Evolutionary conservation across 306 rosid genomes (phyloP), one percentile per base, ranked within the genome.

Genomic region (Myrica gale): DNA sequence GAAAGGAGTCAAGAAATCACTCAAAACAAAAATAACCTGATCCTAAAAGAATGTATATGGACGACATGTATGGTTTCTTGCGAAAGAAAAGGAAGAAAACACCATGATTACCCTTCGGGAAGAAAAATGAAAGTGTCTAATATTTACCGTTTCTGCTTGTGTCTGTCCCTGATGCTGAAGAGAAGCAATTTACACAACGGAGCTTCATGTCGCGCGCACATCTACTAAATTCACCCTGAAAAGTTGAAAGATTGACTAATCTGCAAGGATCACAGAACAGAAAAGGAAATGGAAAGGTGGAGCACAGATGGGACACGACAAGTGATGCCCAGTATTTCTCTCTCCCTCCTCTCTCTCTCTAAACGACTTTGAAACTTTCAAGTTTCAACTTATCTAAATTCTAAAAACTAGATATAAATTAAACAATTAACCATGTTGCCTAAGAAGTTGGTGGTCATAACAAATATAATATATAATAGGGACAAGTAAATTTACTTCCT

Each of bases 121-220:
- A 46, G n/a, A 13, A 3, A 12, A 45, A 46, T 7, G 6, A 57
- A 9, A 6, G 21, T 48, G 11, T 23, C n/a, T 6, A 8, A 73
- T 17, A 4, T 7, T 54, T 78, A 89, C 94, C 90, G 16, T 58
- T 75, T 16, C 70, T 37, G 73, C 72, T 52, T 55, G 55, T 45
- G 16, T 78, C 72, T 16, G 9, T 80, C 76, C 4, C 13, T 2
- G 47, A 60, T 13, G 75, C 62, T 50, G 69, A 79, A 21, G n/a
- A 15, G 79, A 79, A 83, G 79, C 83, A 79, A 72, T 26, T 9
- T 51, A 1, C 19, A 55, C 78, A 83, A 9, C 16, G 23, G 60
- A 43, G 55, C 73, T 83, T 83, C 84, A 83, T 83, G 51, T 56
- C 56, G 16, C 16, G 52, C 12, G 12, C 9, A 16, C 9, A 41